These are phyloP conservation scores for Penicillium macrosclerotiorum DNA, from an alignment of 495 filamentous ascomycete genomes.

Conservation along the genomic window DNA sequence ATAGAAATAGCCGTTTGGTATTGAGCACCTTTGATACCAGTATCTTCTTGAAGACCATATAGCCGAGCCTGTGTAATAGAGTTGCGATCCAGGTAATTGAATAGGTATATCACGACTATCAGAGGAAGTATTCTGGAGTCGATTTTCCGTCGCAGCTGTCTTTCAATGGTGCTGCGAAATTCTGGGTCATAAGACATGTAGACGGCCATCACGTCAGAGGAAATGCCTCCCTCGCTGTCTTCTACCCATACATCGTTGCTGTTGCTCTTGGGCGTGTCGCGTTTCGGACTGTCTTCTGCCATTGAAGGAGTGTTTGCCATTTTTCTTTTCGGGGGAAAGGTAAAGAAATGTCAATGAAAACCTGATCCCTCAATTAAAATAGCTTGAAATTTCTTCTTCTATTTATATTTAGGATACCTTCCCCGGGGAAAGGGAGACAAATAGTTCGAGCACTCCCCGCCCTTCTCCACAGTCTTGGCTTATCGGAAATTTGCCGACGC, in stretches of 20 bases:
- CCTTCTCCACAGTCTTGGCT: constrained; percentile 8
- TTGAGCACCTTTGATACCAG: constrained; percentile 41
- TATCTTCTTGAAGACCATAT: constrained; percentile 45
- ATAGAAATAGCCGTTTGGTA: constrained; percentile 59
- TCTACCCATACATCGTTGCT: constrained; percentile 14
- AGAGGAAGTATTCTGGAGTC: constrained; percentile 56
- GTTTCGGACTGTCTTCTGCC: no score
- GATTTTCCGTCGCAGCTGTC: constrained; percentile 51
- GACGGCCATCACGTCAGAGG: constrained; percentile 7
- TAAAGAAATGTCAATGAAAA: neutral
- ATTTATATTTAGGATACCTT: no score
- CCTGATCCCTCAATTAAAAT: neutral
- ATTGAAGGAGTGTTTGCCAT: no score
- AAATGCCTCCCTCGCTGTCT: neutral
- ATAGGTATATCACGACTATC: constrained; percentile 63
- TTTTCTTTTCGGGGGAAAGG: neutral
- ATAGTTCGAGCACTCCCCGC: no score
- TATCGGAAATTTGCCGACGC: constrained; percentile 9
- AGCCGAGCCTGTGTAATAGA: constrained; percentile 45
- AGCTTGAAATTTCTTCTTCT: no score
- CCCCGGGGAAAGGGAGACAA: no score
- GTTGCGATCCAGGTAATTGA: constrained; percentile 72
- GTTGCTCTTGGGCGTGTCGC: constrained; percentile 3
- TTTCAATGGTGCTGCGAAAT: constrained; percentile 8
- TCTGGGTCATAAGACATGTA: constrained; percentile 19